phyloP scores from a whole-genome alignment of 768 basidiomycete genomes.

The Lepiota brunneoincarnata region DNA sequence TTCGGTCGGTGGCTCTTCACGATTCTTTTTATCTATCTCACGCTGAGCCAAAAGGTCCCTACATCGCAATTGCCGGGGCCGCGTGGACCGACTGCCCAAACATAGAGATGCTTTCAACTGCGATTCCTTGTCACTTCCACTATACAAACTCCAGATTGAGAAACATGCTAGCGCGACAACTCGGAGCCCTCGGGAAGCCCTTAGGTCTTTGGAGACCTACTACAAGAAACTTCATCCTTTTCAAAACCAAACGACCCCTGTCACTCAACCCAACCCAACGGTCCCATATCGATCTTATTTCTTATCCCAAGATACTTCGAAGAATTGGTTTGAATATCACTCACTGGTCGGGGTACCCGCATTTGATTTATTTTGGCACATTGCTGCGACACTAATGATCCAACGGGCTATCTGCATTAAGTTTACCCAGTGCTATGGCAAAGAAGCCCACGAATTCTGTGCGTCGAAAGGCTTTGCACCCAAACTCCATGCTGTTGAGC shows the following conservation, averaged over 20 bases:
- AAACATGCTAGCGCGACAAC: constrained; percentile 14
- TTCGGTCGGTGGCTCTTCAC: constrained; percentile 21
- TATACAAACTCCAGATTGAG: constrained; percentile 2
- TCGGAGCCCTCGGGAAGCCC: neutral
- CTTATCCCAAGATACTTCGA: too few relatives aligned
- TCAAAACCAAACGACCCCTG: neutral
- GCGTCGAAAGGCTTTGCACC: constrained; percentile 21
- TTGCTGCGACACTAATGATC: too few relatives aligned
- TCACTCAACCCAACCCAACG: too few relatives aligned
- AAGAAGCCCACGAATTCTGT: constrained; percentile 21
- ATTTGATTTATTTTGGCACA: too few relatives aligned
- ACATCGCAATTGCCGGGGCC: too few relatives aligned
- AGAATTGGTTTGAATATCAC: too few relatives aligned
- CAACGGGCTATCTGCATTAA: constrained; percentile 20
- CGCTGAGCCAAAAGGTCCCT: too few relatives aligned
- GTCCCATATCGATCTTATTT: too few relatives aligned
- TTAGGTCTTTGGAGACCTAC: constrained; percentile 12
- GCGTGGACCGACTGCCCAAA: too few relatives aligned
- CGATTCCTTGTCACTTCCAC: too few relatives aligned
- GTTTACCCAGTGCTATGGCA: constrained; percentile 18
- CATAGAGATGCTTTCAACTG: too few relatives aligned
- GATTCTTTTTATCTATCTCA: constrained; percentile 9
- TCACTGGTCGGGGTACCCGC: too few relatives aligned
- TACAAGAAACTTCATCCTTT: neutral
- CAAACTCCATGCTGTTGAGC: constrained; percentile 19